These are phyloP conservation scores for Pythium dissotocum DNA, from an alignment of 352 stramenopile species.

Conservation along the genomic window DNA sequence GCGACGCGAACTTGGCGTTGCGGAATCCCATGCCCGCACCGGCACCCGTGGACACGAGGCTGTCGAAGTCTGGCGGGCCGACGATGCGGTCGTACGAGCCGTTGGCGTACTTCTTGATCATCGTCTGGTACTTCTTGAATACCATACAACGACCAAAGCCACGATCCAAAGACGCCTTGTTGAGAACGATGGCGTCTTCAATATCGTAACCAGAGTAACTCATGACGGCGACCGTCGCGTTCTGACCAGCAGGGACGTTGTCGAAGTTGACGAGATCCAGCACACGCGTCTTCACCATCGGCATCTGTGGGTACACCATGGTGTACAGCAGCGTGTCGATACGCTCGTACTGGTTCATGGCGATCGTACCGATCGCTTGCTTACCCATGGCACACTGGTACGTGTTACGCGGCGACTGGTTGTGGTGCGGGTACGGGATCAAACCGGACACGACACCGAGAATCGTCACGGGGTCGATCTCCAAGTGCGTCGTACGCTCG, in stretches of 20 bases:
- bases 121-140: constrained; percentile 97
- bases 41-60: constrained; percentile 48
- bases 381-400: constrained; percentile 99
- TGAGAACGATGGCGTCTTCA: constrained; percentile 99
- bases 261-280: constrained; percentile 99
- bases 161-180: constrained; percentile 96
- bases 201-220: constrained; percentile 99
- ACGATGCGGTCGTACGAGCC: constrained; percentile 95
- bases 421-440: constrained; percentile 99
- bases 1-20: constrained; percentile 91
- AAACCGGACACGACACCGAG: constrained; percentile 98
- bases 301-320: constrained; percentile 99
- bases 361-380: constrained; percentile 99
- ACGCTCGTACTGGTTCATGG: constrained; percentile 99
- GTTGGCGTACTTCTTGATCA: constrained; percentile 97
- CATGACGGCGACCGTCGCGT: constrained; percentile 99
- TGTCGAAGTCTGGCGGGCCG: constrained; percentile 89
- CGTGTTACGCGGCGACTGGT: constrained; percentile 98
- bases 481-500: constrained; percentile 95
- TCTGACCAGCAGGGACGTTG: constrained; percentile 97
- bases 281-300: constrained; percentile 99
- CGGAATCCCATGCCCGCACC: constrained; percentile 61
- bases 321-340: constrained; percentile 99
- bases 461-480: constrained; percentile 99
- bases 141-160: constrained; percentile 99